Evolutionary conservation across 83 land plant species (phyloP), one percentile per base, ranked within the genome.

Genomic region (Thuja plicata): DNA sequence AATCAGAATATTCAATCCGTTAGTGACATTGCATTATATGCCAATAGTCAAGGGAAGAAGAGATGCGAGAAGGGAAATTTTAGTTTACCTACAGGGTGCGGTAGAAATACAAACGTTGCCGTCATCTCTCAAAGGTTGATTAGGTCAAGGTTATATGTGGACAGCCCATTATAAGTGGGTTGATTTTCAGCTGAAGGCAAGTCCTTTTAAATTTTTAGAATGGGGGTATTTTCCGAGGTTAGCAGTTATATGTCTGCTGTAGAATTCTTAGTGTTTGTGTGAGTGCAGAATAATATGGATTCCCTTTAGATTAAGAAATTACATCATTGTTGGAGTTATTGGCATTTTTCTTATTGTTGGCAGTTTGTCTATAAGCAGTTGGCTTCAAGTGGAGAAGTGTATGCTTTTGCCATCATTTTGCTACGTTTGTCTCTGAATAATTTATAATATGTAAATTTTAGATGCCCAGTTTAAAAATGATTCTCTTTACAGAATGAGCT

Each of bases 101-200:
- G 85, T 48, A 83, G 13, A 83, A 48, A n/a, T 27, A 24, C 52
- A 62, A 21, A 62, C 0, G 45, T 21, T 83, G 55, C 37, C 17
- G 3, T 46, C 11, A 46, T 83, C 54, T 83, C 1, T 27, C 54
- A 83, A 48, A 83, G n/a, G 43, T 50, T 45, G 55, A 46, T 45
- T 46, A 30, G 52, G 35, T n/a, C 3, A 32, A 48, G 55, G 30
- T 27, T 15, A 48, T 46, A 83, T 48, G 16, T 46, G 19, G 34
- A 46, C 8, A n/a, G 35, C 57, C 43, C 43, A 83, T 50, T 11
- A 15, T 34, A 48, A 76, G 35, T 76, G 15, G 34, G 30, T 16
- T n/a, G 5, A 0, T 84, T 84, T 84, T 84, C 10, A 50, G 86
- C 8, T 84, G 86, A 84, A 52, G 54, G 86, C 19, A 46, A 84